Evolutionary conservation across 306 rosid species (phyloP).

Genomic region (Rubus idaeus): DNA sequence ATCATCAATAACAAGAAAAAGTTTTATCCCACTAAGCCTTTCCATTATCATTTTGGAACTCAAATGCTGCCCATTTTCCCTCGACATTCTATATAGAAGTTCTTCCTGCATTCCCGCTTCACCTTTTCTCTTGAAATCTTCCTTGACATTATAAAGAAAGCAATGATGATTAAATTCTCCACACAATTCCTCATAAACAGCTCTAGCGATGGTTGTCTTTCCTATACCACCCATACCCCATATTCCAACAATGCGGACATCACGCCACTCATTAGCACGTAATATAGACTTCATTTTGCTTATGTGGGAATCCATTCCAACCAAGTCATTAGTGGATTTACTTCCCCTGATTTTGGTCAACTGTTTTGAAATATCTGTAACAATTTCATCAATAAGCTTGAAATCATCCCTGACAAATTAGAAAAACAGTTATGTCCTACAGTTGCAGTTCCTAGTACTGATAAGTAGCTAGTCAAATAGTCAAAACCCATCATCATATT

Average conservation of each 20-base stretch:
- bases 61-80: not conserved
- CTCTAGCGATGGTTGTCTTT: conserved; percentile 28
- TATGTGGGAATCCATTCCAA: conserved; percentile 23
- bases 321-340: conserved; percentile 1
- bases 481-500: no score
- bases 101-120: conserved; percentile 13
- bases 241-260: conserved; percentile 21
- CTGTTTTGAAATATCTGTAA: not conserved
- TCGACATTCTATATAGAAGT: conserved; percentile 7
- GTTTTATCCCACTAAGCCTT: not conserved
- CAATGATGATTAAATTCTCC: conserved; percentile 4
- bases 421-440: not conserved
- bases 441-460: not conserved
- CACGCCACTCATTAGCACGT: not conserved
- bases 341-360: not conserved
- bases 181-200: conserved; percentile 5
- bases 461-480: not conserved
- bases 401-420: not conserved
- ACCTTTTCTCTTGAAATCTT: not conserved
- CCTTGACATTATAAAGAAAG: conserved; percentile 26
- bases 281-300: not conserved
- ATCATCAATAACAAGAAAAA: conserved; percentile 27
- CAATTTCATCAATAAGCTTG: not conserved
- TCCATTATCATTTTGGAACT: not conserved
- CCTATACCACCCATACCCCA: conserved; percentile 40